Evolutionary conservation across 2,329 filamentous ascomycete genomes (phyloP).

Genomic region (Botrytis elliptica): DNA sequence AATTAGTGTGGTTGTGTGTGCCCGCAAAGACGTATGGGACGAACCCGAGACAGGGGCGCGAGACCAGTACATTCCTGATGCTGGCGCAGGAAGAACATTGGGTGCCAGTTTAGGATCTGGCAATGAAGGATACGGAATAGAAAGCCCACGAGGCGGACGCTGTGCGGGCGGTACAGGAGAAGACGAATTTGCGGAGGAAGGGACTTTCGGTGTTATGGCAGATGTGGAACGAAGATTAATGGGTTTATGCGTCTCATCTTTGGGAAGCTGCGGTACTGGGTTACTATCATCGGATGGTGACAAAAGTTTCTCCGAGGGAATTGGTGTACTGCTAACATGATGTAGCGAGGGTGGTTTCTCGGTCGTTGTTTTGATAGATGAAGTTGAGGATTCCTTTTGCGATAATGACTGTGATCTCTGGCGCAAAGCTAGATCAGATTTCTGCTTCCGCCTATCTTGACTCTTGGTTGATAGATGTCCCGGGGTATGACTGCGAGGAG

Average conservation of each 20-base stretch:
- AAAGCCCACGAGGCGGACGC: conserved; percentile 38
- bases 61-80: conserved; percentile 73
- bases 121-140: conserved; percentile 56
- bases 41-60: conserved; percentile 62
- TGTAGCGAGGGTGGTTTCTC: conserved; percentile 27
- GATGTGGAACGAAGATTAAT: conserved; percentile 51
- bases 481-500: conserved; percentile 60
- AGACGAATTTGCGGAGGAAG: conserved; percentile 23
- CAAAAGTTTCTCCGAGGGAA: conserved; percentile 26
- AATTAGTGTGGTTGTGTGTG: conserved; percentile 65
- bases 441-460: conserved; percentile 40
- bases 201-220: conserved; percentile 37
- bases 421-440: conserved; percentile 35
- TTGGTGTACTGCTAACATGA: conserved; percentile 26
- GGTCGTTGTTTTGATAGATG: conserved; percentile 28
- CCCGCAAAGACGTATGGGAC: conserved; percentile 59
- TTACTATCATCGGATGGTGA: conserved; percentile 28
- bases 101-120: conserved; percentile 55
- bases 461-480: conserved; percentile 60
- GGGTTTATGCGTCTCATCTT: conserved; percentile 42
- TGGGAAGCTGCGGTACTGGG: conserved; percentile 26
- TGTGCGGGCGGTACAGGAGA: conserved; percentile 33
- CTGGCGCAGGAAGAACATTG: conserved; percentile 61
- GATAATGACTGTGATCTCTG: conserved; percentile 40
- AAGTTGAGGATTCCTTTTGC: conserved; percentile 34